These are phyloP conservation scores for Magnusiomyces paraingens DNA, from an alignment of 1,139 yeast genomes.

Conservation along the genomic window DNA sequence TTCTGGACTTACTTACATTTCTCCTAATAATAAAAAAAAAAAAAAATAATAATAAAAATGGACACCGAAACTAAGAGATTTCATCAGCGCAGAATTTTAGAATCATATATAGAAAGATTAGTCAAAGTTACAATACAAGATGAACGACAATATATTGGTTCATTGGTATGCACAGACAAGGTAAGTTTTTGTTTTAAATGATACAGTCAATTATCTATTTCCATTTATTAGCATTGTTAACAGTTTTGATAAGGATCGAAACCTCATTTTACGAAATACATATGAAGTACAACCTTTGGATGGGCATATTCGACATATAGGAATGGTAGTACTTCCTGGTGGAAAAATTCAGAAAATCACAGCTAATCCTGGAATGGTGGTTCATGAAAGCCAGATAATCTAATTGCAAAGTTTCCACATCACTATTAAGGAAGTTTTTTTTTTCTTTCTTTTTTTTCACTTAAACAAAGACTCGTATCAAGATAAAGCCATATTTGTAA, in stretches of 20 bases:
- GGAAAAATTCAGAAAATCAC: background rate
- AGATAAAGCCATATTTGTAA: background rate
- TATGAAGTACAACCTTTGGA: background rate
- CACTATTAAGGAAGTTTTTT: background rate
- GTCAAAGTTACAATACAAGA: background rate
- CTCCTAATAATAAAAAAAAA: background rate
- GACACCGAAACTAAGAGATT: background rate
- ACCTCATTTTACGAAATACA: background rate
- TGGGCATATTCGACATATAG: background rate
- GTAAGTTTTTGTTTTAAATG: background rate
- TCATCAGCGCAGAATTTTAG: background rate
- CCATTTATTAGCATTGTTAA: background rate
- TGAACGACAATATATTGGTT: background rate
- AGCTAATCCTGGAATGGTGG: background rate
- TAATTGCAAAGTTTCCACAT: background rate
- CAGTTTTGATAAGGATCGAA: background rate
- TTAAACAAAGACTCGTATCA: no score
- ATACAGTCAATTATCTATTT: background rate
- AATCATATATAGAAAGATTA: background rate
- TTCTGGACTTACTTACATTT: background rate
- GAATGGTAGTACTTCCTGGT: slow-evolving; percentile 1
- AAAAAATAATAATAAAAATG: background rate
- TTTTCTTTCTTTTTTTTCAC: no score
- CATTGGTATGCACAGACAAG: slow-evolving; percentile 4
- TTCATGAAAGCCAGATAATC: background rate